Conservation (phyloP, 176 grass and related monocot genomes). For the Carex kokanica region DNA sequence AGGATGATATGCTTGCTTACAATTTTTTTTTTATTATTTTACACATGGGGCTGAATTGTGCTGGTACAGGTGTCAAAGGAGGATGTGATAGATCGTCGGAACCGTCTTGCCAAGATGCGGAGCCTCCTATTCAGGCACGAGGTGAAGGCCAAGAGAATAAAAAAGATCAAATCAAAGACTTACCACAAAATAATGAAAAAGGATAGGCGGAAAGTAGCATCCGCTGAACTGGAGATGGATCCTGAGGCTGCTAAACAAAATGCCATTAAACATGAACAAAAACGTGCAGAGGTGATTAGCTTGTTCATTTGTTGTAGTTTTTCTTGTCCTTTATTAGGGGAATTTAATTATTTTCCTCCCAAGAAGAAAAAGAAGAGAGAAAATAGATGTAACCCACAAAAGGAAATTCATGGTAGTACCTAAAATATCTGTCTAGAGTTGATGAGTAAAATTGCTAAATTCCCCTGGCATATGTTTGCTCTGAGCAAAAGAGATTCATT, state of each 20-base stretch:
- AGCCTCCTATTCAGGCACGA: constrained; percentile 95
- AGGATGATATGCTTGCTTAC: neutral
- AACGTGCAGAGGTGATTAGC: constrained; percentile 72
- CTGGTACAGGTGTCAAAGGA: constrained; percentile 59
- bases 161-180: constrained; percentile 97
- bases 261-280: constrained; percentile 76
- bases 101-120: constrained; percentile 92
- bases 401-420: neutral
- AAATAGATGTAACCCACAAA: neutral
- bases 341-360: neutral
- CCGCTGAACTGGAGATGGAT: constrained; percentile 62
- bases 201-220: constrained; percentile 55
- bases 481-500: neutral
- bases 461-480: neutral
- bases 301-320: neutral
- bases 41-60: neutral
- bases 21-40: neutral
- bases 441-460: neutral
- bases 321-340: neutral
- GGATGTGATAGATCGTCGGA: constrained; percentile 70
- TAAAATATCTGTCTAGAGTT: neutral
- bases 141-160: constrained; percentile 86
- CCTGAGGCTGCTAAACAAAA: constrained; percentile 63
- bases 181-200: constrained; percentile 92
- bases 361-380: neutral